A percentile compares a stretch with the other conserved stretches of the same genome.
These are phyloP conservation scores for Fonsecaea nubica DNA, from an alignment of 2,329 filamentous ascomycete genomes.

Conservation along the genomic window DNA sequence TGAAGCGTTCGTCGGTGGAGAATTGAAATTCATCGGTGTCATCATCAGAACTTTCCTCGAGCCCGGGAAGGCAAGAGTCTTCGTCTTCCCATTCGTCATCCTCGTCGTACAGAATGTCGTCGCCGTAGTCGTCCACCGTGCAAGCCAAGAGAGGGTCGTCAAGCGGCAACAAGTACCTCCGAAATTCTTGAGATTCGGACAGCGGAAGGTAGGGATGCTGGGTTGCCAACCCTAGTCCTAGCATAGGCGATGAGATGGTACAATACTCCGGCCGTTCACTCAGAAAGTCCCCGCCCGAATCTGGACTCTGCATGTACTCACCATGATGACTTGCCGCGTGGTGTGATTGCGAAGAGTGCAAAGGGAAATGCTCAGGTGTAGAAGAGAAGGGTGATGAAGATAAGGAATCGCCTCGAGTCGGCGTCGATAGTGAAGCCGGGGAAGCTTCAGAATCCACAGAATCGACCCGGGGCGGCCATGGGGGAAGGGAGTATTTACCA, in stretches of 20 bases:
- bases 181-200: constrained; percentile 40
- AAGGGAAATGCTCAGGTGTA: constrained; percentile 41
- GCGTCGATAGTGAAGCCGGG: constrained; percentile 36
- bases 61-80: constrained; percentile 50
- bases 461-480: constrained; percentile 52
- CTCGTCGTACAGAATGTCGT: constrained; percentile 27
- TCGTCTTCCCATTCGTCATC: constrained; percentile 39
- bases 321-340: constrained; percentile 51
- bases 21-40: constrained; percentile 66
- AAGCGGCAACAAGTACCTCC: constrained; percentile 50
- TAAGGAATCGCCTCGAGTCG: constrained; percentile 39
- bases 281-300: constrained; percentile 19
- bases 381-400: constrained; percentile 45
- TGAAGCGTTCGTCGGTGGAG: constrained; percentile 65
- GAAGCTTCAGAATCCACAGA: constrained; percentile 47
- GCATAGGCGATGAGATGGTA: constrained; percentile 4
- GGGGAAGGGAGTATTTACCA: constrained; percentile 75
- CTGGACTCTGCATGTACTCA: constrained; percentile 51
- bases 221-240: not conserved
- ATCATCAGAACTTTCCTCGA: constrained; percentile 61
- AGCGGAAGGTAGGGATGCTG: constrained; percentile 21
- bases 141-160: constrained; percentile 51
- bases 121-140: constrained; percentile 27
- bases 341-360: constrained; percentile 43
- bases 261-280: not conserved